Evolutionary conservation across 1,139 yeast species (phyloP).

Genomic region (Hyphopichia khmerensis): DNA sequence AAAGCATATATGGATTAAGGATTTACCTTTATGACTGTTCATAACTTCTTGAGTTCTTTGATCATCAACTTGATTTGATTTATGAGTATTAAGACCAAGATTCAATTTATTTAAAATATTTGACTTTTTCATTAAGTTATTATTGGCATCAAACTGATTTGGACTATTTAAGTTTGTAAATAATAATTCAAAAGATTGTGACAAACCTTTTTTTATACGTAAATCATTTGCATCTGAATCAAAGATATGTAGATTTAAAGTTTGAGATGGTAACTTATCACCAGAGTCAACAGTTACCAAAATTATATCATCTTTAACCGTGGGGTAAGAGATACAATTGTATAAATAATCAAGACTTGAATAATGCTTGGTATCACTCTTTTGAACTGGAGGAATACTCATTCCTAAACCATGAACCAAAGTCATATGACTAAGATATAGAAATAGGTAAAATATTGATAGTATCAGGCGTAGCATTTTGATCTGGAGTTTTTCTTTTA

Average conservation of each 20-base stretch:
- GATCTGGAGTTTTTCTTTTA: no score
- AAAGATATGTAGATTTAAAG: constrained; percentile 34
- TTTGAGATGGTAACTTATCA: constrained; percentile 31
- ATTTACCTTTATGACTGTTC: constrained; percentile 24
- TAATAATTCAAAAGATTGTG: constrained; percentile 30
- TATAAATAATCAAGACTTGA: constrained; percentile 27
- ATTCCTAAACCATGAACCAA: constrained; percentile 2
- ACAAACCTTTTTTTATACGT: constrained; percentile 30
- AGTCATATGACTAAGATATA: not conserved
- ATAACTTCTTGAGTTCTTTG: constrained; percentile 14
- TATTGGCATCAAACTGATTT: constrained; percentile 11
- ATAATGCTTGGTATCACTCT: constrained; percentile 24
- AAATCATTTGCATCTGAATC: constrained; percentile 38
- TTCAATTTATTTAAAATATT: constrained; percentile 10
- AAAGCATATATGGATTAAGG: constrained; percentile 40
- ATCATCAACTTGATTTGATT: constrained; percentile 4
- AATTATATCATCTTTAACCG: constrained; percentile 37
- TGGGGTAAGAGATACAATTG: constrained; percentile 41
- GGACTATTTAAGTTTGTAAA: constrained; percentile 38
- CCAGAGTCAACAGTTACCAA: constrained; percentile 33
- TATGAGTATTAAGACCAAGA: constrained; percentile 4
- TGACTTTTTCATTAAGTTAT: constrained; percentile 9
- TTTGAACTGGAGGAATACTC: constrained; percentile 7
- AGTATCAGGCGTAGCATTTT: not conserved
- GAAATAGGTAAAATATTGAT: not conserved